Evolutionary conservation across 129 eudicot species (phyloP).

Genomic region (Kitagawia praeruptora): DNA sequence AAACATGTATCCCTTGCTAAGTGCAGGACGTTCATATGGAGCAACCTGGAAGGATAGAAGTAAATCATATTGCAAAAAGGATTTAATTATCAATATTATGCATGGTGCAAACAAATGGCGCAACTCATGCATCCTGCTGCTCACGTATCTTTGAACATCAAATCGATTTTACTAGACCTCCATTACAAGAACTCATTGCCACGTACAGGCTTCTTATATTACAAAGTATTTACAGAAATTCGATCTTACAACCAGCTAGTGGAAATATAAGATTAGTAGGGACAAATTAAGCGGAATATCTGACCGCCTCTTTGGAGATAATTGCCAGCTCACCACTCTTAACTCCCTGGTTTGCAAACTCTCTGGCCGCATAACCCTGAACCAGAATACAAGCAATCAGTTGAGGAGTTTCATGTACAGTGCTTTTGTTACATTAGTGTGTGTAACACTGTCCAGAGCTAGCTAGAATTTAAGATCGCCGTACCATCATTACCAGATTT

Average conservation of each 20-base stretch:
- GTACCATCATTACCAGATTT: no score
- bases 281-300: constrained; percentile 13
- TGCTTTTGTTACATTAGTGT: neutral
- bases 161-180: neutral
- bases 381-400: neutral
- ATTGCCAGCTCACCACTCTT: constrained; percentile 84
- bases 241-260: neutral
- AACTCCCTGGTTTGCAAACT: constrained; percentile 88
- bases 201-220: no score
- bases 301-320: constrained; percentile 90
- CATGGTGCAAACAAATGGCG: neutral
- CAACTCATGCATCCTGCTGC: neutral
- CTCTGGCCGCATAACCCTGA: constrained; percentile 98
- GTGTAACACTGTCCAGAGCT: no score
- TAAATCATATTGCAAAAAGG: neutral
- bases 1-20: no score
- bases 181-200: neutral
- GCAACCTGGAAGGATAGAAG: constrained; percentile 7
- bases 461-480: no score
- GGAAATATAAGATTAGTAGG: neutral
- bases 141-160: neutral
- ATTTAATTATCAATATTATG: neutral
- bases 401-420: neutral
- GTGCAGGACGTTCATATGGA: no score
- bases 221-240: no score